Base-by-base conservation (phyloP, 371 early-diverging fungal species). In the Fennellomyces sp. region DNA sequence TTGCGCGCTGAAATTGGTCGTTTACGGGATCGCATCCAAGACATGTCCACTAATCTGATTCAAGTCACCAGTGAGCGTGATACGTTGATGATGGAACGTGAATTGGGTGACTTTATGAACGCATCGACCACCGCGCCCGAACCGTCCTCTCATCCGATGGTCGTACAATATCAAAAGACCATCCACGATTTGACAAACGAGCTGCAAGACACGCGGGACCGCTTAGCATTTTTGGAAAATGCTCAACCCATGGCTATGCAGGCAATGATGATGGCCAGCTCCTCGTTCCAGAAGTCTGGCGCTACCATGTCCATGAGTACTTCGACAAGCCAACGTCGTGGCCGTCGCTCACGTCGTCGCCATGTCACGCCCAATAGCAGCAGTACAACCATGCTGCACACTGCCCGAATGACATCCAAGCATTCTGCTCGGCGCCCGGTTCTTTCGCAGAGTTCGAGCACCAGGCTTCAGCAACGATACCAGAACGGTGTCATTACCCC, bases 11-110 rank as follows among this genome's bases (percentile, higher is more conserved):
- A 84, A 67, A 74, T 78, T 13, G 60, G 58, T 0, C 69, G 77
- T 5, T 66, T 82, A 6, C 76, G 81, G n/a, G 75, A 76, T 36
- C 80, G 83, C 48, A 57, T 80, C 38, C 65, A 69, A 17, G 70
- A 66, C 28, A 62, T 66, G 50, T 69, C 70, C 27, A 54, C 65
- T 7, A 78, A 82, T 30, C 65, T 88, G 1, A 68, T 73, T 27
- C 73, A 79, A 54, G 73, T 77, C 11, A 76, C 81, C 11, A 81
- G 80, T 19, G 85, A 88, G 62, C 73, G 86, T 42, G 87, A 88
- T 33, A 84, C 84, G 0, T 72, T 87, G 1, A 51, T 85, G 45
- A 75, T 85, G 52, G 85, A 87, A 51, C 79, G 81, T 29, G 83
- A 81, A 41, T 60, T 76, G 36, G 71, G 69, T 26, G 67, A 74